Evolutionary conservation across 2,329 filamentous ascomycete species (phyloP), one percentile per base, ranked within the genome.

Genomic region (Ampelomyces quisqualis): DNA sequence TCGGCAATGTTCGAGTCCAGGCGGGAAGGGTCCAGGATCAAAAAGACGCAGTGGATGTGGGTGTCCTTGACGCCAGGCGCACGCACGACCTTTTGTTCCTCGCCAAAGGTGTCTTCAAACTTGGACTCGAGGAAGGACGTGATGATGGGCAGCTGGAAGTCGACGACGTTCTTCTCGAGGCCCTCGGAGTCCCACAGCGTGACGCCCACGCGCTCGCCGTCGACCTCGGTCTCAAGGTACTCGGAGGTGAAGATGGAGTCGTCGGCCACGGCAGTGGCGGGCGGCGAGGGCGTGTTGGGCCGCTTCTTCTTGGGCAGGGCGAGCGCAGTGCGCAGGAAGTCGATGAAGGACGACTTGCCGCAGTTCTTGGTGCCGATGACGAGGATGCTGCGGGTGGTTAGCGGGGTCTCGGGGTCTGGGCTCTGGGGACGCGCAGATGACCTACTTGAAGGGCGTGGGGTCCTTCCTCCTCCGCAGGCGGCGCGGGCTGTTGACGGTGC

Each of bases 141-240:
- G 76, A 97, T 90, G 65, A 95, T 89, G 47, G 90, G 83, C 53
- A 98, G 76, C 70, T 98, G 93, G 52, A 97, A 80, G 67, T 97
- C 93, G 36, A 96, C 90, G 23, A 97, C 81, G 59, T 88, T 93
- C 77, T 91, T 95, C 71, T 98, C 91, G 40, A 98, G 73, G 1
- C 93, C 93, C 60, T 93, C 85, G 1, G 93, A 97, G 67, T 98
- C 93, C 93, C 93, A 98, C 21, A 98, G 73, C 0, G 93, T 98
- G 52, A 98, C 73, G 7, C 93, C 93, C 33, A 98, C 80, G 36
- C 91, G 84, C 71, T 98, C 91, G 45, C 82, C 83, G 50, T 97
- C 90, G 43, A 97, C 88, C 66, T 97, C 91, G 2, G 90, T 93
- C 72, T 98, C 93, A 45, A 97, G 76, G 59, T 91, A 97, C 65